Evolutionary conservation across 768 basidiomycete genomes (phyloP), one percentile per base, ranked within the genome.

Genomic region (Cystofilobasidium macerans): DNA sequence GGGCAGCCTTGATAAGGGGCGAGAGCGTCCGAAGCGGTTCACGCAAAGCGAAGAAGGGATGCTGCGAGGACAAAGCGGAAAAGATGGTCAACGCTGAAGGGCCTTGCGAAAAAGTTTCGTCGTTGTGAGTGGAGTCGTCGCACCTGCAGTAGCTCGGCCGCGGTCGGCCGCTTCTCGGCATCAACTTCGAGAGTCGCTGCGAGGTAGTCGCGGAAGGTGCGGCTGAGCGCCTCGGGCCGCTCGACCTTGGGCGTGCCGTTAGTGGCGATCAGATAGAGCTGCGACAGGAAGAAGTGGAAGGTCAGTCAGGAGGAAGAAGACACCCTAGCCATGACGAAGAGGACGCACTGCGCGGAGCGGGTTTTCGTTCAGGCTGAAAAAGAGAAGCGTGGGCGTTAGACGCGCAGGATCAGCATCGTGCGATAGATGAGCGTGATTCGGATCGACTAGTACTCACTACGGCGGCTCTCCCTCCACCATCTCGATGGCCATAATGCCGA

Each of bases 401-500:
- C n/a, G n/a, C n/a, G n/a, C n/a, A n/a, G n/a, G n/a, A n/a, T n/a
- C n/a, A n/a, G n/a, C n/a, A n/a, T n/a, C n/a, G n/a, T n/a, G n/a
- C n/a, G n/a, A n/a, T n/a, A n/a, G n/a, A n/a, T n/a, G n/a, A n/a
- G n/a, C n/a, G n/a, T n/a, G n/a, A n/a, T n/a, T n/a, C n/a, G n/a
- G n/a, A n/a, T n/a, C n/a, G n/a, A n/a, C n/a, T n/a, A n/a, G n/a
- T n/a, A n/a, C n/a, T n/a, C n/a, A n/a, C n/a, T 95, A 95, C 28
- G 92, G 92, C 0, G 92, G 92, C 76, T 95, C 93, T 63, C 92
- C 93, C 77, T 97, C 92, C 71, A 97, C 93, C 92, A 97, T 54
- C 51, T 54, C 65, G 69, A 74, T 79, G 79, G 75, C 76, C 87
- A 90, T 95, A 79, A 97, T 95, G 4, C 92, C 92, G 69, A 95